Conservation (phyloP, 805 yeast species). For the Wickerhamiella dianesei region DNA sequence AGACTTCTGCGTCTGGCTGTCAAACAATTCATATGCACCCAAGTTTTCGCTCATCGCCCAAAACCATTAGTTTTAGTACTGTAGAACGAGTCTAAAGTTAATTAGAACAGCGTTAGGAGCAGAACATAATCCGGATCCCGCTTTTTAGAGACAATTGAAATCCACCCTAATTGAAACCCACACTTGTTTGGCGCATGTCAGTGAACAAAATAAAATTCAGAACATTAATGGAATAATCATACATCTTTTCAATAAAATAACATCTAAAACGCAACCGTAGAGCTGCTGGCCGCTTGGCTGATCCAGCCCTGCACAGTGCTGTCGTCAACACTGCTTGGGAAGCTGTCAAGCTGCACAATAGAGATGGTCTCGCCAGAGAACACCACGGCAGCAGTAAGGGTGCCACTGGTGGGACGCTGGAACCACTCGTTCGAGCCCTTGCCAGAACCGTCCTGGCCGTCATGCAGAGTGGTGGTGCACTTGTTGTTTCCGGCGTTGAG, state of each 20-base stretch:
- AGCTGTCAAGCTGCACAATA: constrained; percentile 52
- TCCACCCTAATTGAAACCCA: too few relatives aligned
- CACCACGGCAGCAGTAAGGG: constrained; percentile 83
- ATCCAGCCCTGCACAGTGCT: constrained; percentile 35
- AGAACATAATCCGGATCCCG: too few relatives aligned
- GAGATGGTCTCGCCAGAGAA: constrained; percentile 38
- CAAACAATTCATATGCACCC: too few relatives aligned
- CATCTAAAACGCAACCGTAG: constrained; percentile 19
- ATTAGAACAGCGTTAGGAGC: too few relatives aligned
- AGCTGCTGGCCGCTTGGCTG: constrained; percentile 32
- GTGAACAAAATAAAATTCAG: neutral
- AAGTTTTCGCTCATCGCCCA: too few relatives aligned
- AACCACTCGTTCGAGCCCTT: constrained; percentile 85
- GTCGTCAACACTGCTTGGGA: constrained; percentile 40
- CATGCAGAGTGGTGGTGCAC: constrained; percentile 64
- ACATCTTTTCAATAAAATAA: constrained; percentile 1
- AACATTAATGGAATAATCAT: neutral
- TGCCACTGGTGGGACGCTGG: constrained; percentile 60
- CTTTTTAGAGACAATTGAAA: too few relatives aligned
- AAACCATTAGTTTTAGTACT: too few relatives aligned
- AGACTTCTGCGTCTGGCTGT: too few relatives aligned
- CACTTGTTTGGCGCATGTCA: too few relatives aligned
- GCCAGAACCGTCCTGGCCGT: constrained; percentile 67
- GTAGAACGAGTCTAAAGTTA: too few relatives aligned
- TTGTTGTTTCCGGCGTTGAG: constrained; percentile 61